Percentiles rank a stretch among this genome's conserved stretches.
phyloP scores from a whole-genome alignment of 2,329 filamentous ascomycete species.

The Uncinocarpus reesii region DNA sequence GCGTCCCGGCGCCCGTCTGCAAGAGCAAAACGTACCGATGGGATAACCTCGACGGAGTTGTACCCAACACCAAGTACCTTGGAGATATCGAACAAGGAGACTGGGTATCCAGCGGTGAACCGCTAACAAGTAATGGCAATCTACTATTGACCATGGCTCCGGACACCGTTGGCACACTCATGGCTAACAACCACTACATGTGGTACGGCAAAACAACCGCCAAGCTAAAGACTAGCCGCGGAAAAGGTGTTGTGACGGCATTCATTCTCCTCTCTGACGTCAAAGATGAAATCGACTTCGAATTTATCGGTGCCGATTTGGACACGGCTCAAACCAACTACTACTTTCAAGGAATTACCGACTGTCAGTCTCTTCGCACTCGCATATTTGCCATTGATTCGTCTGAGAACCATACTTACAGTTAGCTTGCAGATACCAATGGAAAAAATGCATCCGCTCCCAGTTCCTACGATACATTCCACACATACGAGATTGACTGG shows the following conservation, averaged over 20 bases:
- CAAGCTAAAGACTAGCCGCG: slow-evolving; percentile 71
- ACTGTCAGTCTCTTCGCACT: slow-evolving; percentile 54
- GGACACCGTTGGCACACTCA: slow-evolving; percentile 72
- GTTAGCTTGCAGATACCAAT: slow-evolving; percentile 54
- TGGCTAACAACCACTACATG: slow-evolving; percentile 77
- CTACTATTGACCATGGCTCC: slow-evolving; percentile 82
- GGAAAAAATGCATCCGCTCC: slow-evolving; percentile 56
- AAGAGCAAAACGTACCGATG: slow-evolving; percentile 63
- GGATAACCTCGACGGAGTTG: slow-evolving; percentile 58
- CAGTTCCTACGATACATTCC: slow-evolving; percentile 66
- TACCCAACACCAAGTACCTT: slow-evolving; percentile 68
- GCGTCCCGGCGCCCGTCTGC: slow-evolving; percentile 75
- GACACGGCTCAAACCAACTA: slow-evolving; percentile 79
- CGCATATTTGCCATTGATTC: neutral
- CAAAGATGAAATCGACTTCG: slow-evolving; percentile 97
- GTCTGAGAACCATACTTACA: neutral
- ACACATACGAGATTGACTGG: slow-evolving; percentile 93
- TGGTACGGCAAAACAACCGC: slow-evolving; percentile 95
- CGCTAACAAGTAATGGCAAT: slow-evolving; percentile 51
- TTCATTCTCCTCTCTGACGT: slow-evolving; percentile 94
- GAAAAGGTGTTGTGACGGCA: slow-evolving; percentile 83
- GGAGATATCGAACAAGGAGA: slow-evolving; percentile 70
- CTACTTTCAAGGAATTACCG: slow-evolving; percentile 87
- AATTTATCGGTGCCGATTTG: slow-evolving; percentile 78
- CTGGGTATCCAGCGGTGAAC: slow-evolving; percentile 79